phyloP scores from a whole-genome alignment of 2,329 filamentous ascomycete species.

The Drechslerella dactyloides region DNA sequence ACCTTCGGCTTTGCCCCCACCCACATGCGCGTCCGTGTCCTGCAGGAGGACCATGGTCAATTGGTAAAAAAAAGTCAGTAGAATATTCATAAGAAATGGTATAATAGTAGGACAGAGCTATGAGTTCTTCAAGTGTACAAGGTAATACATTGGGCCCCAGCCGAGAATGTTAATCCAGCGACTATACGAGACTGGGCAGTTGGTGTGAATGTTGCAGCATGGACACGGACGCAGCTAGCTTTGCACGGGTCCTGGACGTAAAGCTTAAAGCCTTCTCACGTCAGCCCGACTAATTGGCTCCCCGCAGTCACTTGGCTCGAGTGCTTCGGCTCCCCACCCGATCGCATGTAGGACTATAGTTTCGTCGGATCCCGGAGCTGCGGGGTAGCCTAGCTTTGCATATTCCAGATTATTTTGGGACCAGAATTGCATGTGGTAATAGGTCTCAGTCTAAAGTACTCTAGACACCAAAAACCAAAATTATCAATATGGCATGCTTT shows the following conservation, averaged over 20 bases:
- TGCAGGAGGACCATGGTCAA: not conserved
- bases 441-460: too few relatives aligned
- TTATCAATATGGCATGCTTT: too few relatives aligned
- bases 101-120: not conserved
- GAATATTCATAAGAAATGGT: not conserved
- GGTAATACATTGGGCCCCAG: too few relatives aligned
- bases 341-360: not conserved
- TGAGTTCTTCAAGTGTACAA: not conserved
- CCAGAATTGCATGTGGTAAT: too few relatives aligned
- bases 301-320: not conserved
- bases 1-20: not conserved
- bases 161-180: not conserved
- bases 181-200: not conserved
- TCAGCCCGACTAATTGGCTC: too few relatives aligned
- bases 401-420: too few relatives aligned
- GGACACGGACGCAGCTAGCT: not conserved
- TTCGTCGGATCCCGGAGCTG: constrained; percentile 3
- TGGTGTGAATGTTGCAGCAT: not conserved
- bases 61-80: not conserved
- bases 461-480: too few relatives aligned
- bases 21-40: not conserved
- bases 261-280: too few relatives aligned
- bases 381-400: not conserved
- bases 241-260: not conserved
- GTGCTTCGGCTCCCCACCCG: not conserved